These are phyloP conservation scores for Gossypium mustelinum DNA, from an alignment of 345 rosid genomes.

Conservation along the genomic window DNA sequence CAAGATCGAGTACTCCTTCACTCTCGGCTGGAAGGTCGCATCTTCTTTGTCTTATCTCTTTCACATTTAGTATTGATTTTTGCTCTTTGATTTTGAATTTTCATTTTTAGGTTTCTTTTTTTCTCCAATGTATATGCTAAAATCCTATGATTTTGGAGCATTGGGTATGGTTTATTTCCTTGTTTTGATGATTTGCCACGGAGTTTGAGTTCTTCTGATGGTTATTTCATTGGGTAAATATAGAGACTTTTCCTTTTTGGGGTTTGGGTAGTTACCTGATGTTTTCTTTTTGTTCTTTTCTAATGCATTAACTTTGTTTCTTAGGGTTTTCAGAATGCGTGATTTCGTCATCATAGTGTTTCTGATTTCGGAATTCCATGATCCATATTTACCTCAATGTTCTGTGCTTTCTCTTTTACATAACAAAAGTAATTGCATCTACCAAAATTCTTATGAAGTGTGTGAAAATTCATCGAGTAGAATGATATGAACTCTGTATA, in stretches of 20 bases:
- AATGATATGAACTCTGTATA: background rate
- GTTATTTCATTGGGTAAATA: conserved; percentile 6
- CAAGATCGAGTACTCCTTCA: conserved; percentile 70
- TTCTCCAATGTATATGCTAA: background rate
- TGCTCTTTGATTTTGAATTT: background rate
- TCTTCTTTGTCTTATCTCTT: background rate
- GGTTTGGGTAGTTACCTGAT: background rate
- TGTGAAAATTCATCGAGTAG: background rate
- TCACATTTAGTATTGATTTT: background rate
- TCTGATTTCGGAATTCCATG: background rate
- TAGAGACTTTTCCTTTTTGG: background rate
- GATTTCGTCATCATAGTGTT: background rate
- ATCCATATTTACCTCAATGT: background rate
- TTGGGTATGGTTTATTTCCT: background rate
- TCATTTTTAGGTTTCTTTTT: background rate
- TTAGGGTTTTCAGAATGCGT: background rate
- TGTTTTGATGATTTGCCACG: background rate
- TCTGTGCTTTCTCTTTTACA: background rate
- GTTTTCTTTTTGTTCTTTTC: background rate
- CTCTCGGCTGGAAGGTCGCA: conserved; percentile 61
- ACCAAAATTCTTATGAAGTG: background rate
- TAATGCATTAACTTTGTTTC: background rate
- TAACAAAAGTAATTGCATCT: background rate
- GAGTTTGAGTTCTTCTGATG: background rate
- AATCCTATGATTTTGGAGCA: background rate